These are phyloP conservation scores for Colletotrichum scovillei DNA, from an alignment of 2,329 filamentous ascomycete species.

Conservation along the genomic window DNA sequence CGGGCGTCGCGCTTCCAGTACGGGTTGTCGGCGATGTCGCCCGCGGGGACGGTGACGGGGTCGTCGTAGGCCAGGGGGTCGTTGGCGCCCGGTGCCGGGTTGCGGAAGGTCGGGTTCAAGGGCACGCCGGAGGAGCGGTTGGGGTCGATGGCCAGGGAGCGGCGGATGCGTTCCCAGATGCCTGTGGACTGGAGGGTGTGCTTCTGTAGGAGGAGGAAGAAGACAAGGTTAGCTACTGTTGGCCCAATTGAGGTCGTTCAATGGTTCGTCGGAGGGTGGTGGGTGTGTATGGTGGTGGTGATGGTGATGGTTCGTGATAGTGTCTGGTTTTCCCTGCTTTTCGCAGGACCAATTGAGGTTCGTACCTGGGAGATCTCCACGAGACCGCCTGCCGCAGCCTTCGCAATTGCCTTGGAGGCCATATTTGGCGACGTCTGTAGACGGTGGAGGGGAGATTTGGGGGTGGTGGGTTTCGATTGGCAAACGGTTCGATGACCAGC, in stretches of 20 bases:
- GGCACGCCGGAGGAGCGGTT: constrained; percentile 92
- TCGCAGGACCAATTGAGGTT: constrained; percentile 22
- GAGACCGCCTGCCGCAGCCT: constrained; percentile 62
- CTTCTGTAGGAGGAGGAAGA: constrained; percentile 71
- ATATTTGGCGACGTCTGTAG: constrained; percentile 54
- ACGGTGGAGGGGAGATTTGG: constrained; percentile 36
- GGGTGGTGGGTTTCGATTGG: constrained; percentile 2
- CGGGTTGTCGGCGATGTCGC: constrained; percentile 88
- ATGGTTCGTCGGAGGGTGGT: constrained; percentile 14
- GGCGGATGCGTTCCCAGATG: constrained; percentile 87
- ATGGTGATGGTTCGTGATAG: neutral
- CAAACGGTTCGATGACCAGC: constrained; percentile 20
- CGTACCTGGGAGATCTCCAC: constrained; percentile 70
- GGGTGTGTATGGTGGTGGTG: neutral
- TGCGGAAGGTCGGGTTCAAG: constrained; percentile 91
- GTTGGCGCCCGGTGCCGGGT: constrained; percentile 80
- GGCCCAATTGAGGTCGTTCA: neutral
- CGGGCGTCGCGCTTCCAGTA: constrained; percentile 97
- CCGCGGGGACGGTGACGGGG: constrained; percentile 85
- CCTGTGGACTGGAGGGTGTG: constrained; percentile 92
- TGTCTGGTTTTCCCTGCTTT: constrained; percentile 14
- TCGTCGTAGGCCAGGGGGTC: constrained; percentile 82
- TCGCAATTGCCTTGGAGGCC: constrained; percentile 70
- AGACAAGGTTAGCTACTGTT: neutral
- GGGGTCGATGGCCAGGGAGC: constrained; percentile 82